Evolutionary conservation across 345 rosid genomes (phyloP).

Genomic region (Camelina hispida): DNA sequence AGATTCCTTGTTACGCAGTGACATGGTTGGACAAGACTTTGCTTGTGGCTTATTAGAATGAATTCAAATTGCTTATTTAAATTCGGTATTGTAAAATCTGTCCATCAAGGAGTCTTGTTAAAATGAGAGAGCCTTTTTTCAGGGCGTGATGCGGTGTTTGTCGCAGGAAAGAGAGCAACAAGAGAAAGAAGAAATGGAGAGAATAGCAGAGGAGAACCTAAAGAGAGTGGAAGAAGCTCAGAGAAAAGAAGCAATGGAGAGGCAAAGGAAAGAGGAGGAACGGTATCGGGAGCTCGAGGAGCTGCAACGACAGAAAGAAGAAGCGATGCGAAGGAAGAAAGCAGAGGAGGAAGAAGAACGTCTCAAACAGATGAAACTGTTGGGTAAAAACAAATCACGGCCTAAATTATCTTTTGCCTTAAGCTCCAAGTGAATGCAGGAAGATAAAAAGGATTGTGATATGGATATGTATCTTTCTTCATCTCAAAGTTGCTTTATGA

Average conservation of each 20-base stretch:
- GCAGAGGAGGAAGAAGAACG: conserved; percentile 98
- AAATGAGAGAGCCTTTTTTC: conserved; percentile 13
- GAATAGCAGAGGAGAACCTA: conserved; percentile 74
- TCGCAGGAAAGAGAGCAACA: conserved; percentile 69
- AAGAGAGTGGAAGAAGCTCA: conserved; percentile 83
- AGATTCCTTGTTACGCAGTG: background rate
- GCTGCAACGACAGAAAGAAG: conserved; percentile 84
- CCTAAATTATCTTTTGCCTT: conserved; percentile 92
- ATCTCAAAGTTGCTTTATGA: background rate
- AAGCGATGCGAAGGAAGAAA: conserved; percentile 80
- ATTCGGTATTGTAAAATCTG: conserved; percentile 14
- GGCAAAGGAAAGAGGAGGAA: conserved; percentile 83
- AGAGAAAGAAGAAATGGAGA: conserved; percentile 80
- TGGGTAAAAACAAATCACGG: conserved; percentile 96
- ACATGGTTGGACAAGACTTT: background rate
- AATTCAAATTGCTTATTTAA: background rate
- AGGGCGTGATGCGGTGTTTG: conserved; percentile 45
- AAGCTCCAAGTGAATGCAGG: conserved; percentile 68
- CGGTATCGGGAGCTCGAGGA: conserved; percentile 80
- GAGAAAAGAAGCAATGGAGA: conserved; percentile 84
- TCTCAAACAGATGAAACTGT: conserved; percentile 77
- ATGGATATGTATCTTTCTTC: conserved; percentile 8
- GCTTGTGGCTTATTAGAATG: background rate
- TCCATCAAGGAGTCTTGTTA: conserved; percentile 20
- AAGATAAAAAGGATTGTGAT: background rate